Base-by-base conservation (phyloP, 441 rosid genomes). In the Pelargonium citronellum region DNA sequence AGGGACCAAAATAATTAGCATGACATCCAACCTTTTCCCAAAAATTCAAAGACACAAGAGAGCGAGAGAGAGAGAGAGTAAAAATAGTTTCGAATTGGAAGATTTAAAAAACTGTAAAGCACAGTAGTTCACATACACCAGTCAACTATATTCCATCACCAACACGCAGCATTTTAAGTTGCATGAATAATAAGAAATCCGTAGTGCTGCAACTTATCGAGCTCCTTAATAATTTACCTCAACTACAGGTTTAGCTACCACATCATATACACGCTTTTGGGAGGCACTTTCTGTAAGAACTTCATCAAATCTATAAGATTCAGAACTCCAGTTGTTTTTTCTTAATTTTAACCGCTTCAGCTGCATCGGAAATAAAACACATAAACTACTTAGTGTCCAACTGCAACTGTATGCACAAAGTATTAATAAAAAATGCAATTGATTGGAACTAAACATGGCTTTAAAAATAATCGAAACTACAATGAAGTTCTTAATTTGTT, bases 181-280 rank as follows among this genome's bases (percentile, higher is more conserved):
- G 63, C 63, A 58, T 12, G 13, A 5, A 20, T 20, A 13, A 58
- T 58, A 4, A 19, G n/a, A 58, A 58, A 19, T 58, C 20, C 34
- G 5, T 7, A 17, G 30, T 58, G 63, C 63, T 58, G 19, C 12
- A 57, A 57, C 63, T 58, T 58, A 12, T 58, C 30, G 8, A 58
- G 63, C 63, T 58, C 22, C 20, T 58, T 8, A 10, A 58, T 58
- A 24, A 58, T 27, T 58, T 27, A 96, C 99, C 99, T 93, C 99
- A 34, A 96, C 95, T 65, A 96, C 98, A 63, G 99, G 99, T 80
- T 96, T 96, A 4, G 98, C 97, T n/a, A 93, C 99, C 64, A 86
- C 96, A 83, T 93, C 98, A 68, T 96, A 93, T 65, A 93, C 98
- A 57, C 98, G 96, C 73, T 96, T 93, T 80, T 96, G 99, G 0